Base-by-base conservation (phyloP, 768 basidiomycete genomes). In the Trametes cingulata region DNA sequence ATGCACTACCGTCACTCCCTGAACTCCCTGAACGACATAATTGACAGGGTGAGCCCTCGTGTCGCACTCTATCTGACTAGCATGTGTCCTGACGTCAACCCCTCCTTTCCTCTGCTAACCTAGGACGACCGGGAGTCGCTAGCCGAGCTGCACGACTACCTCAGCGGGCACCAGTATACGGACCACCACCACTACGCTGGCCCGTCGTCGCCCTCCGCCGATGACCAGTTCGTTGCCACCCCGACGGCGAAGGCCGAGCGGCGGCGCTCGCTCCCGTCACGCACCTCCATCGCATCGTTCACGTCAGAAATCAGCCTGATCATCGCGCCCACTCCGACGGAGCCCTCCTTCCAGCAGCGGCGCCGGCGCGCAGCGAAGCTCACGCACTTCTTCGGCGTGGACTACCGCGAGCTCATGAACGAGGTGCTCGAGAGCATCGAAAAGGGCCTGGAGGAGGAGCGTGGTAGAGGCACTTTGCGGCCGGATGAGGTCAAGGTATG, bases 401-500 rank as follows among this genome's bases (percentile, higher is more conserved):
- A 91, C 71, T 93, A 94, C 72, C 81, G 85, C 25, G 88, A 90
- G 55, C 75, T 93, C 56, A 85, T 93, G 55, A 80, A 77, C 39
- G 88, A 93, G 69, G 82, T 94, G 33, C 73, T 94, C 63, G 89
- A 91, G 64, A 91, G 88, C 52, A 87, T 94, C 67, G 91, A 93
- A 73, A 82, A 75, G 78, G 90, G 69, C 68, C 75, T 94, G 49
- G 83, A 88, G 67, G 84, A 88, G 65, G 91, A 93, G 70, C 72
- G 81, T 52, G 80, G 76, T 48, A 75, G 77, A 43, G 92, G 91
- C 29, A 84, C 82, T 0, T 71, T 93, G 65, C 77, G 78, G 53
- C 80, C 83, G 14, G 86, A 84, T 52, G 90, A 93, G 72, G 82
- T 85, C 40, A 85, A 90, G 81, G 91, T 91, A 62, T 42, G 84